Base-by-base conservation (phyloP, 768 basidiomycete species). In the Boletales sp. region DNA sequence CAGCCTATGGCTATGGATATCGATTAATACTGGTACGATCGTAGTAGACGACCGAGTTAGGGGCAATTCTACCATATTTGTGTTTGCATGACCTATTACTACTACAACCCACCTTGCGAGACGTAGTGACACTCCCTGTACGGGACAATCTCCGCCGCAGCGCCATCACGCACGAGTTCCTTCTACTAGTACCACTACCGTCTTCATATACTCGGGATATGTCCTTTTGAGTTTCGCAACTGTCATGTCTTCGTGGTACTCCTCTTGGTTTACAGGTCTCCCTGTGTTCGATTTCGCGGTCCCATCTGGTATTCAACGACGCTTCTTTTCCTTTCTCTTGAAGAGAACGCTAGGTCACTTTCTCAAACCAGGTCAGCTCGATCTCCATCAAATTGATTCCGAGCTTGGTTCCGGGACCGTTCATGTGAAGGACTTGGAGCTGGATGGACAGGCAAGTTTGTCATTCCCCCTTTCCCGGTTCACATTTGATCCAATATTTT, bases 381-480 rank as follows among this genome's bases (percentile, higher is more conserved):
- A 97, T 70, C 75, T 81, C 45, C 79, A 85, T 48, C 84, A 91
- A 69, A 86, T 97, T 59, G 91, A 95, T 59, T 88, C 91, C 27
- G 91, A 95, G 69, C 86, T 97, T 60, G 87, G 90, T n/a, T 87
- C 86, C 37, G 94, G 94, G 15, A 86, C 80, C 64, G 83, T 97
- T 5, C 89, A 93, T 68, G 79, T 97, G 34, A 85, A 85, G 54
- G 84, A 92, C 60, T 72, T 97, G 48, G 82, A 93, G 64, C 71
- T 97, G 43, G 82, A 92, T 65, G 76, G 77, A 43, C 74, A 83
- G 66, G 94, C 87, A 61, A 84, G 77, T 40, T 29, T 10, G 18
- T 37, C 47, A n/a, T 35, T 44, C 30, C 39, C 47, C 50, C 32
- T 39, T 49, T 36, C 31, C 44, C 51, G 32, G 24, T 54, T 47